These are phyloP conservation scores for Puya raimondii DNA, from an alignment of 176 grass and related monocot species.

Conservation along the genomic window DNA sequence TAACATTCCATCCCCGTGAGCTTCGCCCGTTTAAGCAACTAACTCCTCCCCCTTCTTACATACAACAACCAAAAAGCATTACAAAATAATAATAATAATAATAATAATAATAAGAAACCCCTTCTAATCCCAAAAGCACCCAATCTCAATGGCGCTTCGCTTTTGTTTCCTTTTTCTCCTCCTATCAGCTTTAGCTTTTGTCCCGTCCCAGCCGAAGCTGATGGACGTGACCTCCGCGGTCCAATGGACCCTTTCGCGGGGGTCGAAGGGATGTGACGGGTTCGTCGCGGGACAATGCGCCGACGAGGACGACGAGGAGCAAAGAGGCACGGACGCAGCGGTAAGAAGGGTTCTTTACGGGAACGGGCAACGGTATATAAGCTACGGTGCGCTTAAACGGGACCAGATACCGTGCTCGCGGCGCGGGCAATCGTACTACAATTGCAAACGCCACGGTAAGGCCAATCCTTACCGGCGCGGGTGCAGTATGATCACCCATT, in stretches of 20 bases:
- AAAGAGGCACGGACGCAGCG: neutral
- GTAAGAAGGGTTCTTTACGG: neutral
- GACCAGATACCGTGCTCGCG: conserved; percentile 60
- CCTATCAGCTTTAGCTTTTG: too few species aligned
- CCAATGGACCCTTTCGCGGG: neutral
- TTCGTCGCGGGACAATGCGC: neutral
- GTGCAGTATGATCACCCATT: conserved; percentile 67
- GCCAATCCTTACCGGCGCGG: conserved; percentile 69
- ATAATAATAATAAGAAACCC: too few species aligned
- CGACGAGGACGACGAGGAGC: conserved; percentile 4
- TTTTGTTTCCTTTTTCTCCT: too few species aligned
- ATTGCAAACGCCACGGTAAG: conserved; percentile 23
- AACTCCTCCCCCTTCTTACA: too few species aligned
- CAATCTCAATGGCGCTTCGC: too few species aligned
- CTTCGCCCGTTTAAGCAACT: too few species aligned
- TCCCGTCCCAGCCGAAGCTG: too few species aligned
- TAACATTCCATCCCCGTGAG: too few species aligned
- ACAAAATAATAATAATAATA: too few species aligned
- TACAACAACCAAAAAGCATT: too few species aligned
- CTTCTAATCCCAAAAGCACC: too few species aligned
- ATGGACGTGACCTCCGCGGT: neutral
- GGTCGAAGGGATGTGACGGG: neutral
- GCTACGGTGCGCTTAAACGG: conserved; percentile 8
- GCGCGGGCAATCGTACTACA: conserved; percentile 49
- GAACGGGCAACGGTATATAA: neutral